A percentile compares a stretch with the other conserved stretches of the same genome.
These are phyloP conservation scores for Candida pseudofarinosa DNA, from an alignment of 805 yeast species.

Conservation along the genomic window DNA sequence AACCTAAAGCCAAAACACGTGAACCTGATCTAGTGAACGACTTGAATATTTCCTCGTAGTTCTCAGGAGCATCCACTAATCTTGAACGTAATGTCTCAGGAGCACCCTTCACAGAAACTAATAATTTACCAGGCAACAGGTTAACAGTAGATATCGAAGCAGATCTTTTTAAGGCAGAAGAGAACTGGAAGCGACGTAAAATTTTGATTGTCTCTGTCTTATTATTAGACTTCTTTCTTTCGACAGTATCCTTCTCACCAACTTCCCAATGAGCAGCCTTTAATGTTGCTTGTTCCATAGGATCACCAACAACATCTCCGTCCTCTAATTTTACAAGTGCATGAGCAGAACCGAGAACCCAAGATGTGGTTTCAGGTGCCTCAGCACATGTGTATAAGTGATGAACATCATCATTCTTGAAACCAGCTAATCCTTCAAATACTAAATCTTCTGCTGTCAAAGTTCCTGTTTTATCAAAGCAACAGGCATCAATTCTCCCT, in stretches of 20 bases:
- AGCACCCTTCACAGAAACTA: slow-evolving; percentile 94
- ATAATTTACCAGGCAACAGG: slow-evolving; percentile 41
- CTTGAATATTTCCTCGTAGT: slow-evolving; percentile 82
- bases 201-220: slow-evolving; percentile 56
- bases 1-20: slow-evolving; percentile 88
- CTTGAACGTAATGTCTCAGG: slow-evolving; percentile 90
- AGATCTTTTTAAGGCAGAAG: slow-evolving; percentile 93
- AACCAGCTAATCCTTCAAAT: slow-evolving; percentile 94
- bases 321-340: slow-evolving; percentile 92
- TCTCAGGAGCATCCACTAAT: slow-evolving; percentile 64
- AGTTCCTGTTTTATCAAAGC: slow-evolving; percentile 98
- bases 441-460: slow-evolving; percentile 94
- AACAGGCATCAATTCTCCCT: slow-evolving; percentile 96
- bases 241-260: slow-evolving; percentile 68
- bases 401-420: slow-evolving; percentile 48
- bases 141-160: slow-evolving; percentile 69
- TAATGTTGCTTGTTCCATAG: slow-evolving; percentile 97
- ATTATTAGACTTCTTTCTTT: slow-evolving; percentile 31
- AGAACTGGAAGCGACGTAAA: slow-evolving; percentile 92
- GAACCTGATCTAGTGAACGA: slow-evolving; percentile 93
- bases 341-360: slow-evolving; percentile 90
- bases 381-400: slow-evolving; percentile 53
- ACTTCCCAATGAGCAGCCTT: slow-evolving; percentile 84
- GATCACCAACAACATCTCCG: slow-evolving; percentile 98
- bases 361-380: slow-evolving; percentile 65